Evolutionary conservation across 352 stramenopile genomes (phyloP).

Genomic region (Pythium phragmitis): DNA sequence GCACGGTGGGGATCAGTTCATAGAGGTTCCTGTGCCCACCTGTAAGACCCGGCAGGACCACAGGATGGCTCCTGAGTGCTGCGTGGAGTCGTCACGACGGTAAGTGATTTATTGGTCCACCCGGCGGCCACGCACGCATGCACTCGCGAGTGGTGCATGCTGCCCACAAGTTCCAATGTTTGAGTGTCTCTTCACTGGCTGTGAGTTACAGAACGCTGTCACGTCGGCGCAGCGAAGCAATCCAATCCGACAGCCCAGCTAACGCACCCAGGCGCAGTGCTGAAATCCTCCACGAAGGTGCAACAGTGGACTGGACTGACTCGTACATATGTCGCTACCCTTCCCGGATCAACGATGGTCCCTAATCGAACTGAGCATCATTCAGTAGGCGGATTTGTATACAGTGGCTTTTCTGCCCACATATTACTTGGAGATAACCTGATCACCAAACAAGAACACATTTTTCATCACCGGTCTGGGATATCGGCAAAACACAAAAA

Average conservation of each 20-base stretch:
- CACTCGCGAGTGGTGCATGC: constrained; percentile 7
- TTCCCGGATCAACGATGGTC: background rate
- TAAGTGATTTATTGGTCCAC: constrained; percentile 6
- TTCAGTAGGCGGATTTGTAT: background rate
- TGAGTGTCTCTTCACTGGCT: constrained; percentile 18
- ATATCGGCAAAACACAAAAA: too few relatives aligned
- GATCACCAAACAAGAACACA: background rate
- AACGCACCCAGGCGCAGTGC: too few relatives aligned
- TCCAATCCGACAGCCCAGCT: too few relatives aligned
- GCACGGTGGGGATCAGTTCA: background rate
- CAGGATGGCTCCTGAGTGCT: background rate
- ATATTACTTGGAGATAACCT: background rate
- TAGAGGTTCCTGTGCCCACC: background rate
- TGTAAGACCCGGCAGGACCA: background rate
- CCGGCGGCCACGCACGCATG: constrained; percentile 11
- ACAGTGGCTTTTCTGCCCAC: background rate
- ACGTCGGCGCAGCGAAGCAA: too few relatives aligned
- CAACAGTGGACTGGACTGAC: background rate
- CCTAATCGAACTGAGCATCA: background rate
- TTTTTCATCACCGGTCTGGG: too few relatives aligned
- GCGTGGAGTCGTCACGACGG: constrained; percentile 9
- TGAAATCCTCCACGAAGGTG: constrained; percentile 6
- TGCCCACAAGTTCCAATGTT: background rate
- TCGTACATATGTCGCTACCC: constrained; percentile 2
- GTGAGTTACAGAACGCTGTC: too few relatives aligned